Conservation (phyloP, 495 filamentous ascomycete genomes). For the Neurospora sp. region DNA sequence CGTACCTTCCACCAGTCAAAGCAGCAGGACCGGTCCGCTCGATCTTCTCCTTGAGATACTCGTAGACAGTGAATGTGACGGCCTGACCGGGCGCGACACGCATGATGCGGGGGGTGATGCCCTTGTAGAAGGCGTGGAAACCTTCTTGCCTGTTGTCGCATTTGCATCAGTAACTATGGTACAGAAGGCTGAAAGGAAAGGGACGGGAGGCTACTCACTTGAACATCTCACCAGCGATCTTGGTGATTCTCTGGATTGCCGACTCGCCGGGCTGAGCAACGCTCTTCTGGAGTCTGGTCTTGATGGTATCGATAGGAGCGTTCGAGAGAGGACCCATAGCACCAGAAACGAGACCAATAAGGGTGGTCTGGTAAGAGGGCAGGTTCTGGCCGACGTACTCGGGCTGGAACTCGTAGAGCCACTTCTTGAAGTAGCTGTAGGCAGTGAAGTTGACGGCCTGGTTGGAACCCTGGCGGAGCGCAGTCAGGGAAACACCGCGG, state of each 20-base stretch:
- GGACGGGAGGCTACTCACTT: conserved; percentile 39
- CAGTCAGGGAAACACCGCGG: conserved; percentile 86
- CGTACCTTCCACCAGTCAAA: conserved; percentile 57
- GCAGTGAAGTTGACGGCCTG: conserved; percentile 99
- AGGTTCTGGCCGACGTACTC: conserved; percentile 46
- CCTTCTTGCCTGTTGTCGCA: conserved; percentile 58
- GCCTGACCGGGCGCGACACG: conserved; percentile 95
- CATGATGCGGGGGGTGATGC: conserved; percentile 96
- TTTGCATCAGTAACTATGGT: neutral
- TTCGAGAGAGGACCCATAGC: conserved; percentile 95
- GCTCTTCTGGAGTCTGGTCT: conserved; percentile 89
- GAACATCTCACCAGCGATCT: conserved; percentile 87
- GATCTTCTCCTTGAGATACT: conserved; percentile 73
- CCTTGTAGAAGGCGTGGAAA: conserved; percentile 92
- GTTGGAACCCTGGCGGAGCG: conserved; percentile 88
- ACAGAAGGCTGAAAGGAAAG: neutral
- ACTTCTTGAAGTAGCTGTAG: conserved; percentile 84
- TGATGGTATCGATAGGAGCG: conserved; percentile 98
- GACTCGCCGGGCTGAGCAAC: conserved; percentile 72
- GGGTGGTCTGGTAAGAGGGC: conserved; percentile 78
- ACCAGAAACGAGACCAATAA: conserved; percentile 84
- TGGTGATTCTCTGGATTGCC: conserved; percentile 63
- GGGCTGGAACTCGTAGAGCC: conserved; percentile 61
- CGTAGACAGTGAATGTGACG: conserved; percentile 96
- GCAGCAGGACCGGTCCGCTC: conserved; percentile 61